phyloP scores from a whole-genome alignment of 1,139 yeast species.

The Diutina pseudorugosa region DNA sequence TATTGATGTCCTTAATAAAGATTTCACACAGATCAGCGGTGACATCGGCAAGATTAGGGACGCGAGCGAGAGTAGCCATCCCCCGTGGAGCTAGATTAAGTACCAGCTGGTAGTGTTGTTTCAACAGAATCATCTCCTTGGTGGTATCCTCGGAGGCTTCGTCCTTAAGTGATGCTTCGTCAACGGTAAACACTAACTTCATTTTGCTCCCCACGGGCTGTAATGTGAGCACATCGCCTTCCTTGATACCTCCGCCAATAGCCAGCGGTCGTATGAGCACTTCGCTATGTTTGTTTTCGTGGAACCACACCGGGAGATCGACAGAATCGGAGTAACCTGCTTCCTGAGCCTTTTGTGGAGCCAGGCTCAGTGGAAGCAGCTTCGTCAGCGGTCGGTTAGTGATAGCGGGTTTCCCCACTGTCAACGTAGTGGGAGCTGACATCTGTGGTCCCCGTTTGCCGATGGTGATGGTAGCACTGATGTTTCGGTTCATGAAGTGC shows the following conservation, averaged over 20 bases:
- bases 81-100: constrained; percentile 62
- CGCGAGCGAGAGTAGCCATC: constrained; percentile 38
- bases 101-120: constrained; percentile 49
- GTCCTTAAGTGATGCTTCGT: constrained; percentile 25
- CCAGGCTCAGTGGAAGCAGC: not conserved
- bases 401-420: not conserved
- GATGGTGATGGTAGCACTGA: constrained; percentile 1
- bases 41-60: constrained; percentile 26
- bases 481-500: constrained; percentile 2
- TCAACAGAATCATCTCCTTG: constrained; percentile 22
- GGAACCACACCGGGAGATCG: constrained; percentile 56
- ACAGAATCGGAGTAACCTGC: constrained; percentile 8
- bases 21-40: constrained; percentile 78
- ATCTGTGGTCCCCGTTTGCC: not conserved
- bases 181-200: constrained; percentile 17
- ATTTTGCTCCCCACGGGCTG: constrained; percentile 18
- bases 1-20: constrained; percentile 64
- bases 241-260: constrained; percentile 43
- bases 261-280: constrained; percentile 49
- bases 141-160: constrained; percentile 12
- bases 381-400: not conserved
- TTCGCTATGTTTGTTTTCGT: constrained; percentile 52
- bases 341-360: not conserved
- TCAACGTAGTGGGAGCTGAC: not conserved
- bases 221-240: constrained; percentile 70